These are phyloP conservation scores for Juncus effusus DNA, from an alignment of 176 grass and related monocot genomes.

Conservation along the genomic window DNA sequence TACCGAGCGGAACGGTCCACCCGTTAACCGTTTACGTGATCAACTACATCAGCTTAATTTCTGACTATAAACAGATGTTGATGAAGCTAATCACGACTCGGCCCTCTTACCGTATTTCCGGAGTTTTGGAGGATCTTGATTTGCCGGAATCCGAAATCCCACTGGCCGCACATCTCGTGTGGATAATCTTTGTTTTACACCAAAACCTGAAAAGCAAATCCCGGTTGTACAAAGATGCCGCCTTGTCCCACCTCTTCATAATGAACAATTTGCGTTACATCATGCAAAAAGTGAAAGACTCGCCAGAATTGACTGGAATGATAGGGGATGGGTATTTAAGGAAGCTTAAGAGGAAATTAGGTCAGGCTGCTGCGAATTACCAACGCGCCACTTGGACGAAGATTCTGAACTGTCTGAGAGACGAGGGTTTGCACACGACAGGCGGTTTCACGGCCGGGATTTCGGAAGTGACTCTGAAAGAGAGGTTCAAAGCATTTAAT, in stretches of 20 bases:
- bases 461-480: conserved; percentile 73
- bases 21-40: conserved; percentile 93
- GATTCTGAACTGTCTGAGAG: conserved; percentile 71
- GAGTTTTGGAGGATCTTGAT: conserved; percentile 47
- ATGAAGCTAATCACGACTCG: conserved; percentile 56
- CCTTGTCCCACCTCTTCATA: conserved; percentile 67
- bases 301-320: conserved; percentile 52
- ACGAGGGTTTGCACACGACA: conserved; percentile 85
- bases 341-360: conserved; percentile 51
- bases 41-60: conserved; percentile 84
- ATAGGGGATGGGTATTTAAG: conserved; percentile 68
- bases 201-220: conserved; percentile 82
- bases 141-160: conserved; percentile 54
- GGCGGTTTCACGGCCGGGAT: conserved; percentile 77
- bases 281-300: conserved; percentile 76
- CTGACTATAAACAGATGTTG: conserved; percentile 79
- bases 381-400: conserved; percentile 76
- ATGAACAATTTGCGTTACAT: conserved; percentile 99
- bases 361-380: conserved; percentile 55
- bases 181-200: conserved; percentile 77
- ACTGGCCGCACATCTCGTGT: conserved; percentile 69
- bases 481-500: conserved; percentile 90
- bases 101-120: conserved; percentile 41
- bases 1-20: conserved; percentile 82
- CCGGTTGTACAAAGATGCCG: conserved; percentile 58